Evolutionary conservation across 106 monocot genomes (phyloP).

Genomic region (Iris macrosiphon): DNA sequence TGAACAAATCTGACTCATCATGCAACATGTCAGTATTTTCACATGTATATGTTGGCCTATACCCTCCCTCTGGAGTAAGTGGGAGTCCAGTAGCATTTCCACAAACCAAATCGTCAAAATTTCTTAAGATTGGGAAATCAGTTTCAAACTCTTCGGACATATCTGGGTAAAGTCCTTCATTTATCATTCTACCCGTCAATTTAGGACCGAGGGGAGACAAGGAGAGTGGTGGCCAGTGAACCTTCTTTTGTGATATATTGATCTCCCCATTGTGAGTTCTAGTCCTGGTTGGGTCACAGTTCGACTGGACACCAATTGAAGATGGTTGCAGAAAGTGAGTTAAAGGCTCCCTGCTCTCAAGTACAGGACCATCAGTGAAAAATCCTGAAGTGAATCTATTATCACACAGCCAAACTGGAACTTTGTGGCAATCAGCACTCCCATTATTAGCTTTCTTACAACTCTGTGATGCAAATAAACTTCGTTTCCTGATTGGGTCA

Average conservation of each 20-base stretch:
- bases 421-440: constrained; percentile 9
- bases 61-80: constrained; percentile 14
- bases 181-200: constrained; percentile 51
- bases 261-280: constrained; percentile 6
- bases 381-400: constrained; percentile 12
- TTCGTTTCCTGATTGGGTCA: constrained; percentile 11
- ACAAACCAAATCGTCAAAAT: constrained; percentile 15
- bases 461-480: constrained; percentile 20
- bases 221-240: constrained; percentile 58
- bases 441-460: constrained; percentile 60
- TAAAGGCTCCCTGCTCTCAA: constrained; percentile 39
- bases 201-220: constrained; percentile 92
- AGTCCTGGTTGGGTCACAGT: constrained; percentile 2
- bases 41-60: constrained; percentile 6
- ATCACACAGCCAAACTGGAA: constrained; percentile 8
- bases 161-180: constrained; percentile 10
- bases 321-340: constrained; percentile 14
- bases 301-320: constrained; percentile 1
- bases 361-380: constrained; percentile 69
- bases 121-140: constrained; percentile 20
- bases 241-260: constrained; percentile 30
- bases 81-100: constrained; percentile 5
- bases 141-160: constrained; percentile 26
- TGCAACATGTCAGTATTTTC: constrained; percentile 18
- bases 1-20: constrained; percentile 38